These are phyloP conservation scores for Chytriomyces sp. DNA, from an alignment of 192 early-diverging fungal genomes.

Conservation along the genomic window DNA sequence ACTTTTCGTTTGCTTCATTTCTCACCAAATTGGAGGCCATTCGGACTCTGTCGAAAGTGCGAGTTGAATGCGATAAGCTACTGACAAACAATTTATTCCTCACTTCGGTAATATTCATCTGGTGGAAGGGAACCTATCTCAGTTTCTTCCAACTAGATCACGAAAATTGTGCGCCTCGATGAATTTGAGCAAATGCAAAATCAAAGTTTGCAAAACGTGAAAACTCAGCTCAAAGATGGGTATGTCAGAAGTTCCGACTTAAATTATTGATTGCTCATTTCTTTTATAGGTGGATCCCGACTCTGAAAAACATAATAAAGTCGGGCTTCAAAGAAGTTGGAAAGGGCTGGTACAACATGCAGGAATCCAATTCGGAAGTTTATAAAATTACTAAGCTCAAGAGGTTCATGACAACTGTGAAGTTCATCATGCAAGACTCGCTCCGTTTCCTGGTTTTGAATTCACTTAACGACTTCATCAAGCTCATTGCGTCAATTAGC, in stretches of 20 bases:
- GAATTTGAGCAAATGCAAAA: conserved; percentile 64
- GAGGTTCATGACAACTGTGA: conserved; percentile 64
- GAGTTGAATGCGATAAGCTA: conserved; percentile 58
- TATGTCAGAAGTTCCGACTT: conserved; percentile 26
- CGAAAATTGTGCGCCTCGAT: conserved; percentile 58
- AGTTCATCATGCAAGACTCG: conserved; percentile 68
- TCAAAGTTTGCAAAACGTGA: conserved; percentile 54
- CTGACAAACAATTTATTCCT: conserved; percentile 37
- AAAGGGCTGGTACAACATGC: conserved; percentile 70
- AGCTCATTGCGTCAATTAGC: conserved; percentile 46
- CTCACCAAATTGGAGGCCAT: conserved; percentile 59
- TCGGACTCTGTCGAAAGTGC: conserved; percentile 50
- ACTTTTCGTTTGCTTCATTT: conserved; percentile 57
- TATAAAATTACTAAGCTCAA: conserved; percentile 61
- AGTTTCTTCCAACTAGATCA: conserved; percentile 42
- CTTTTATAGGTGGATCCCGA: conserved; percentile 51
- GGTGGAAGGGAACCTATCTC: background rate
- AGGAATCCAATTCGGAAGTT: conserved; percentile 63
- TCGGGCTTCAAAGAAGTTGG: conserved; percentile 63
- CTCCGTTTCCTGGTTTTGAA: conserved; percentile 57
- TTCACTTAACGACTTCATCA: conserved; percentile 55
- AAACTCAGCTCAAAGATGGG: conserved; percentile 54
- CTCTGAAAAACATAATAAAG: conserved; percentile 51
- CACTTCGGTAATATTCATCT: conserved; percentile 6
- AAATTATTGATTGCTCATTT: too few species aligned